Evolutionary conservation across 2,329 filamentous ascomycete species (phyloP), one percentile per base, ranked within the genome.

Genomic region (Sporothrix inflata): DNA sequence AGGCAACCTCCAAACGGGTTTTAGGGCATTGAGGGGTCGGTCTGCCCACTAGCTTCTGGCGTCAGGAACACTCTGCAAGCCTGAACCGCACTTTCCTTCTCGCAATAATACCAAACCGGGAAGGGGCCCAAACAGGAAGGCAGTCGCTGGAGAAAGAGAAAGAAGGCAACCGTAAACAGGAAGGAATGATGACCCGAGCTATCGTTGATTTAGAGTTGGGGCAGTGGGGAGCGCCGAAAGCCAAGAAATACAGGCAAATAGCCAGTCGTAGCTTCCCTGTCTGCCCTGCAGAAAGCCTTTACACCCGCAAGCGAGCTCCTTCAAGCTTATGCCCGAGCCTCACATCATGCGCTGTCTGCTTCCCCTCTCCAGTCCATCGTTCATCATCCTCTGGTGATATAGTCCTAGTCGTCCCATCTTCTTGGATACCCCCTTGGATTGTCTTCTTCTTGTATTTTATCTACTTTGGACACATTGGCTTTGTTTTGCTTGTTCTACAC

Each of bases 181-280:
- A 27, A 63, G 60, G 60, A 65, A 65, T 65, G 60, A 45, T 65
- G 60, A 65, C 60, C 38, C 38, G 60, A 63, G 34, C 42, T 45
- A 8, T 27, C 21, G 60, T 65, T 38, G 38, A 65, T 45, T 45
- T 45, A 45, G 40, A 65, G 60, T 65, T 19, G 38, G 38, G 14
- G 5, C 55, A 19, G 30, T 61, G 57, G 34, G n/a, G 11, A 9
- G 57, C 21, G 9, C 57, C 34, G 40, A 14, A 34, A 60, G 55
- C 55, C 55, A 60, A 60, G 27, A 38, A 60, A 34, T 14, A 30
- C 27, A 27, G 19, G 53, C 27, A 30, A 40, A 40, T n/a, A 30
- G 60, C 12, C 60, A 12, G 38, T 45, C 40, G 38, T 5, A 65
- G 60, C 60, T 65, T 63, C 60, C 60, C 60, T 27, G 60, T 65